phyloP scores from a whole-genome alignment of 1,284 basidiomycete genomes.

The Kalmanozyma brasiliensis region DNA sequence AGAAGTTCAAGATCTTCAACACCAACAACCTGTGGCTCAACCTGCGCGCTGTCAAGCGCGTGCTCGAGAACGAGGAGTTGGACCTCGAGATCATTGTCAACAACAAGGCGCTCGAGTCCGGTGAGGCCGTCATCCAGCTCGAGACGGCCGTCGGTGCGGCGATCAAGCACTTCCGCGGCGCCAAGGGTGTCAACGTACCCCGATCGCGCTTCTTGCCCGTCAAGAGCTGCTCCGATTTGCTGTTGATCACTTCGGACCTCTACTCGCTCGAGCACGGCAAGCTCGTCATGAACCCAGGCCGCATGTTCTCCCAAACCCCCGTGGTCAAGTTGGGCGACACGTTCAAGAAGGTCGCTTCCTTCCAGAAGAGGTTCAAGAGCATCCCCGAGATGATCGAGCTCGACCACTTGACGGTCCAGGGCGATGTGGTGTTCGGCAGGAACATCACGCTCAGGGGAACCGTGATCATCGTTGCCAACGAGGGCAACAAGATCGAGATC shows the following conservation, averaged over 20 bases:
- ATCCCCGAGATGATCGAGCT: constrained; percentile 85
- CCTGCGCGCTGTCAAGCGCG: constrained; percentile 86
- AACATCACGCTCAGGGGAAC: constrained; percentile 77
- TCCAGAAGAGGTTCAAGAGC: constrained; percentile 97
- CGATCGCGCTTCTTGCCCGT: constrained; percentile 97
- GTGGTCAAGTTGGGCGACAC: constrained; percentile 94
- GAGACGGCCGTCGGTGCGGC: constrained; percentile 98
- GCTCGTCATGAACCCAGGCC: constrained; percentile 77
- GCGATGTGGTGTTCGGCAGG: constrained; percentile 94
- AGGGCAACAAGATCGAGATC: constrained; percentile 93
- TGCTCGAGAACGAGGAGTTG: constrained; percentile 86
- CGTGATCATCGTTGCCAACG: constrained; percentile 80
- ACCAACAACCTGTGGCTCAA: constrained; percentile 98
- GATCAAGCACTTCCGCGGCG: constrained; percentile 92
- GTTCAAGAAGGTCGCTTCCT: constrained; percentile 86
- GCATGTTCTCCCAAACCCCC: constrained; percentile 82
- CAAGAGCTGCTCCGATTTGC: constrained; percentile 74
- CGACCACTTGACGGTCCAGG: constrained; percentile 95
- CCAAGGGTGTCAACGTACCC: constrained; percentile 97
- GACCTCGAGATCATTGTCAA: constrained; percentile 93
- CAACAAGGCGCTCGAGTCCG: constrained; percentile 75
- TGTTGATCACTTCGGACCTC: constrained; percentile 96
- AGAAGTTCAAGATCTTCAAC: constrained; percentile 71
- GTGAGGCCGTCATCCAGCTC: constrained; percentile 86
- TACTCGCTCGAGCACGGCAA: constrained; percentile 95